Base-by-base conservation (phyloP, 805 yeast genomes). In the Candida vaughaniae region DNA sequence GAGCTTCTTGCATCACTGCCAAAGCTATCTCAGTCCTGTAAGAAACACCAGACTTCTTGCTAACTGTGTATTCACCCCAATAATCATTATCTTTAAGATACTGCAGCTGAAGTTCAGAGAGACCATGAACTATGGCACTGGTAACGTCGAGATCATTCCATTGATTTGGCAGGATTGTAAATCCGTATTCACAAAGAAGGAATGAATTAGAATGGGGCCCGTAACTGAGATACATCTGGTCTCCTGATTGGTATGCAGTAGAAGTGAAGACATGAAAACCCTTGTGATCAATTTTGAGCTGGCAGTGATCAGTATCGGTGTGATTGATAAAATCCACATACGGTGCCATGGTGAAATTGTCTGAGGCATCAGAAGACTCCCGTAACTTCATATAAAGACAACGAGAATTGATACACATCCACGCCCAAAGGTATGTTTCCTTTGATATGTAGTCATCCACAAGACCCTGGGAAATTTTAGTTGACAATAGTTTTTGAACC, bases 181-280 rank as follows among this genome's bases (percentile, higher is more conserved):
- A 91, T 1, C 97, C 98, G 53, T 91, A 91, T 57, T 91, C 98
- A 50, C 85, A 79, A 7, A 88, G 63, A 22, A 91, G 60, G 46
- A 86, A 86, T 33, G 80, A 88, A 55, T 91, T 89, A 7, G 85
- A 78, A 57, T 91, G 97, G 1, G 96, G 80, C 1, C 98, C 98
- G 55, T 91, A 91, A 35, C 82, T 77, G 46, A 91, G 71, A 48
- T 66, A 77, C 2, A 91, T 47, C 54, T 90, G 95, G 11, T 80
- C 80, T 55, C 34, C 49, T 5, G 6, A 53, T 40, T 46, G 66
- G 70, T 35, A 55, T 6, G 41, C 18, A 6, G 56, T 38, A 33
- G 47, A 51, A 43, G 46, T 61, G 51, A 49, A 47, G 1, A 83
- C 85, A 18, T 67, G 65, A 60, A 83, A 81, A 1, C 85, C 83